These are phyloP conservation scores for Penicillium nucicola DNA, from an alignment of 495 filamentous ascomycete species.

Conservation along the genomic window DNA sequence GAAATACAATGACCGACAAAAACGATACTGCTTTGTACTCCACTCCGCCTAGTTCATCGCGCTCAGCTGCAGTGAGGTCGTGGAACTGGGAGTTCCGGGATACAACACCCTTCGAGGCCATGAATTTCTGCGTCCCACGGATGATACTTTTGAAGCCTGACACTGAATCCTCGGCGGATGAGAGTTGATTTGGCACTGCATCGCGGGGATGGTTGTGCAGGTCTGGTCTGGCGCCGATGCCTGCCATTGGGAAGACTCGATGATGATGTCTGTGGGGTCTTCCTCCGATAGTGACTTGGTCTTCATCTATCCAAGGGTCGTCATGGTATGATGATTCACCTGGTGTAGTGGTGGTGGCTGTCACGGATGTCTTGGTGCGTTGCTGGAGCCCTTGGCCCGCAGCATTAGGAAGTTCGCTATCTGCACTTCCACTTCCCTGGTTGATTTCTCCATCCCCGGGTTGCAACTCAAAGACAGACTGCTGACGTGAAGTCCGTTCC, in stretches of 20 bases:
- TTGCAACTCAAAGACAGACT: slow-evolving; percentile 10
- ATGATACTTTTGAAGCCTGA: slow-evolving; percentile 25
- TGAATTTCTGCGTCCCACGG: slow-evolving; percentile 35
- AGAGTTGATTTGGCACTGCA: slow-evolving; percentile 17
- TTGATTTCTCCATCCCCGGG: neutral
- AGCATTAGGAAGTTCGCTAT: neutral
- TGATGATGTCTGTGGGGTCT: slow-evolving; percentile 26
- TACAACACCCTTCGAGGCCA: slow-evolving; percentile 44
- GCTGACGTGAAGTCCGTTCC: slow-evolving; percentile 6
- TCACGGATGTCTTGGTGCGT: neutral
- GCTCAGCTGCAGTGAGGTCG: slow-evolving; percentile 62
- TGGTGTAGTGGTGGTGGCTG: neutral
- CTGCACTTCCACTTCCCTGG: neutral
- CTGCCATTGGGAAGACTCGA: slow-evolving; percentile 49
- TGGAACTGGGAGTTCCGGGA: slow-evolving; percentile 75
- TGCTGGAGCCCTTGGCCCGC: neutral
- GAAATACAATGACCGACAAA: slow-evolving; percentile 65
- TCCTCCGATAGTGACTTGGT: slow-evolving; percentile 33
- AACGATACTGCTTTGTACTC: slow-evolving; percentile 79
- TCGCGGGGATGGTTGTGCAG: slow-evolving; percentile 38
- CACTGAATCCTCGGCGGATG: slow-evolving; percentile 13
- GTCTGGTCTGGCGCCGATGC: slow-evolving; percentile 50
- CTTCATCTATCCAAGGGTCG: slow-evolving; percentile 26
- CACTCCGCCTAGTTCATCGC: slow-evolving; percentile 70
- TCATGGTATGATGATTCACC: slow-evolving; percentile 5